Evolutionary conservation across 768 basidiomycete species (phyloP), one percentile per base, ranked within the genome.

Genomic region (Boletus rufocinnamomeus): DNA sequence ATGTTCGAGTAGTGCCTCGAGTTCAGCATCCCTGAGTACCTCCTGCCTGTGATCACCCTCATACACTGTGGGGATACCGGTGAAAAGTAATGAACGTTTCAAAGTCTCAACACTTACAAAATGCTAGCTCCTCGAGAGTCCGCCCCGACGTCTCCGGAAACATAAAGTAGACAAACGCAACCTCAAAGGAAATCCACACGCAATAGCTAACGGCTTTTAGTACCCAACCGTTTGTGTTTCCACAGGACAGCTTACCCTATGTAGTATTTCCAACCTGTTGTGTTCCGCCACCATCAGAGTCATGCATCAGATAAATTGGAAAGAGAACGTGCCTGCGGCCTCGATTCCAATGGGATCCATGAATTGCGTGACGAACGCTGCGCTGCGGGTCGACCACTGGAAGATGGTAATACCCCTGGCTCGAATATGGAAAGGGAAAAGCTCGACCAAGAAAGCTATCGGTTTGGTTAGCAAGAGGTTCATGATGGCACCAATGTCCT

Each of bases 361-460:
- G 3, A 63, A 63, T 10, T 48, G 52, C n/a, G 11, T 28, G 27
- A 54, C 2, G 44, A 57, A 62, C 23, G 8, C 41, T 2, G 52
- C 52, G 1, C 75, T 71, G 21, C 85, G 80, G 47, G 80, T 74
- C 70, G 80, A 84, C 76, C 78, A 82, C 61, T 86, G 84, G 73
- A 83, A 85, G 37, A 87, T 68, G 4, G 85, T 74, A 56, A 86
- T 78, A 38, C 86, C 86, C 67, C 82, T 83, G 1, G 86, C 79
- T 54, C 85, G 82, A 28, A 79, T 77, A 59, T 82, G 80, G 74
- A 76, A 86, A 0, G 85, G 85, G 76, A 86, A 86, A 30, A 87
- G 66, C 64, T 86, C 86, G 32, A 85, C 83, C 57, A 86, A 72
- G 79, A 78, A 86, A 6, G 83, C 84, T 84, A 35, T 35, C 65